Conservation (phyloP, 305 asterid species). For the Andrographis paniculata region DNA sequence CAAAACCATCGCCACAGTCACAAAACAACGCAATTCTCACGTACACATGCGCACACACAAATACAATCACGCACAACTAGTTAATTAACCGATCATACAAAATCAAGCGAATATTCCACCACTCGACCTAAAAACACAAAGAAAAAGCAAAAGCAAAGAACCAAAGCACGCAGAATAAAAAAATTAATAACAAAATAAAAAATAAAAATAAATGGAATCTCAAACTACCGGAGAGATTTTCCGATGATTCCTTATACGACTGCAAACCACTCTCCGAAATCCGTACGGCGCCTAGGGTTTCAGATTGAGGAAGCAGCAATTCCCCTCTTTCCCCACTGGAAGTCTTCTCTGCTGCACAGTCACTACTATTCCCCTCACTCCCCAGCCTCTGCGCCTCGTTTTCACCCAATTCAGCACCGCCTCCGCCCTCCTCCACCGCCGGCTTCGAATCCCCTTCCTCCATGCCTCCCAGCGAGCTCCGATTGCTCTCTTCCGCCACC, state of each 20-base stretch:
- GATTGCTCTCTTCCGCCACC: conserved; percentile 23
- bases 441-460: conserved; percentile 11
- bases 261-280: conserved; percentile 16
- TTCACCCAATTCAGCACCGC: conserved; percentile 6
- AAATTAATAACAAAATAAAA: neutral
- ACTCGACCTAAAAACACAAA: neutral
- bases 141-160: neutral
- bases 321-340: conserved; percentile 7
- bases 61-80: neutral
- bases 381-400: conserved; percentile 14
- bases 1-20: conserved; percentile 11
- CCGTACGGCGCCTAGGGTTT: conserved; percentile 27
- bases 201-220: neutral
- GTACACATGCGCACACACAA: conserved; percentile 14
- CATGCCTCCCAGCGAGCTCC: conserved; percentile 14
- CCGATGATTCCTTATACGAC: conserved; percentile 18
- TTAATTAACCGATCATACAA: conserved; percentile 1
- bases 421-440: conserved; percentile 2
- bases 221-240: conserved; percentile 28
- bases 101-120: neutral
- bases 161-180: too few species aligned
- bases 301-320: conserved; percentile 12
- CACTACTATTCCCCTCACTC: conserved; percentile 13
- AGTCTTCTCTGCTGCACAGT: conserved; percentile 12
- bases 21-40: neutral